Percentiles rank a stretch among this genome's conserved stretches.
phyloP scores from a whole-genome alignment of 306 rosid species.

The Senna tora region DNA sequence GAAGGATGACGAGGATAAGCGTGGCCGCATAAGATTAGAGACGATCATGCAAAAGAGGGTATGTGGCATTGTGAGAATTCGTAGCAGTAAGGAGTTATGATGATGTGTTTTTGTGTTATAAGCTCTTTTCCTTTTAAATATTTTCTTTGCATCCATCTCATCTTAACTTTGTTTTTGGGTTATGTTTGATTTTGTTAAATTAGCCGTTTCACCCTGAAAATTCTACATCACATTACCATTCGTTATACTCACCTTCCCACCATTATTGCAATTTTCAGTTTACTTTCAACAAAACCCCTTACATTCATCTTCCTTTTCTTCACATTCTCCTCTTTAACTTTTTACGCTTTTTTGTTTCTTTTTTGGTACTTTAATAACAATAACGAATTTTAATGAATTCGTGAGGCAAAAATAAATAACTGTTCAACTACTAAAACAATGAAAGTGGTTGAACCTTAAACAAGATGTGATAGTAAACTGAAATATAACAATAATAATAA shows the following conservation, averaged over 20 bases:
- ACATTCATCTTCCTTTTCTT: too few species aligned
- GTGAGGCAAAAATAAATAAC: not conserved
- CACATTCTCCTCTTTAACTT: too few species aligned
- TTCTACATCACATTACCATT: slow-evolving; percentile 34
- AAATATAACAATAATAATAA: too few species aligned
- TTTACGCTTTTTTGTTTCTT: too few species aligned
- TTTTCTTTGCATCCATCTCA: too few species aligned
- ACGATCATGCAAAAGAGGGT: slow-evolving; percentile 77
- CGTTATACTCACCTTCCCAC: not conserved
- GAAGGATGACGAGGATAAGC: slow-evolving; percentile 47
- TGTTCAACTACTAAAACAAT: slow-evolving; percentile 35
- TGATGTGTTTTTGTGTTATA: slow-evolving; percentile 31
- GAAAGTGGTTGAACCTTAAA: slow-evolving; percentile 45
- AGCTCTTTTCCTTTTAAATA: slow-evolving; percentile 9
- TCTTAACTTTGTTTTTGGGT: too few species aligned
- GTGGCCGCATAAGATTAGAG: slow-evolving; percentile 78
- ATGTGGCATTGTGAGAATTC: slow-evolving; percentile 67
- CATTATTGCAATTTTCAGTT: too few species aligned
- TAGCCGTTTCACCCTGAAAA: slow-evolving; percentile 21
- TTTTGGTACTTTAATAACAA: not conserved
- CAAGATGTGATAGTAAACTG: slow-evolving; percentile 34
- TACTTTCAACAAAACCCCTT: too few species aligned
- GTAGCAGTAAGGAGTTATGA: slow-evolving; percentile 4
- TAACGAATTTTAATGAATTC: too few species aligned
- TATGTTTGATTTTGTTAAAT: slow-evolving; percentile 4